phyloP scores from a whole-genome alignment of 805 yeast species.

The Saturnispora saitoi region DNA sequence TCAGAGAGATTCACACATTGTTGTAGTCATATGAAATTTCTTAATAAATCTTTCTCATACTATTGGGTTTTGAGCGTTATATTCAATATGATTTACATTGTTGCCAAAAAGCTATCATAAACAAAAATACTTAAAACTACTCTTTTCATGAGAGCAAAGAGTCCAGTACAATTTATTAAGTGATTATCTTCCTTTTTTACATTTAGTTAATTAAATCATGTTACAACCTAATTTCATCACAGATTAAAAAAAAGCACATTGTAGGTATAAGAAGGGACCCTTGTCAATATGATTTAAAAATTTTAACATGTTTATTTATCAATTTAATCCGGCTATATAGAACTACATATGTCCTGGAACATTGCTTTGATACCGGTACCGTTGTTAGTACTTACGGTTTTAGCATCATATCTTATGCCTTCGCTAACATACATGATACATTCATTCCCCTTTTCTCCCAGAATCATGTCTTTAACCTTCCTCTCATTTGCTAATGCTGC shows the following conservation, averaged over 20 bases:
- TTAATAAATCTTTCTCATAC: too few relatives aligned
- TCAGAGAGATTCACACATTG: background rate
- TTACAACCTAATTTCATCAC: too few relatives aligned
- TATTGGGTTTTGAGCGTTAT: too few relatives aligned
- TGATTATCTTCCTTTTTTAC: too few relatives aligned
- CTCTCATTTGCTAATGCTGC: conserved; percentile 89
- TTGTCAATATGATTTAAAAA: background rate
- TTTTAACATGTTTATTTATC: background rate
- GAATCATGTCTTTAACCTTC: conserved; percentile 43
- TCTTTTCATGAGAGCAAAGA: too few relatives aligned
- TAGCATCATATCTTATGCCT: conserved; percentile 9
- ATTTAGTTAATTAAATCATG: too few relatives aligned
- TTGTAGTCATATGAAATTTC: too few relatives aligned
- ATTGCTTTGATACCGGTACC: conserved; percentile 4
- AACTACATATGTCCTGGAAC: background rate
- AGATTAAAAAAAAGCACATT: too few relatives aligned
- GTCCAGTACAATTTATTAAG: too few relatives aligned
- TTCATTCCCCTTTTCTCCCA: conserved; percentile 4
- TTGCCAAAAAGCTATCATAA: too few relatives aligned
- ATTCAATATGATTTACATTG: too few relatives aligned
- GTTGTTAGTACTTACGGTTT: conserved; percentile 1
- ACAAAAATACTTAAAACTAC: too few relatives aligned
- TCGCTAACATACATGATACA: conserved; percentile 7
- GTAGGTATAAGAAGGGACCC: background rate
- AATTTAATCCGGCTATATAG: background rate